Evolutionary conservation across 116 monocot species (phyloP).

Genomic region (Zostera marina): DNA sequence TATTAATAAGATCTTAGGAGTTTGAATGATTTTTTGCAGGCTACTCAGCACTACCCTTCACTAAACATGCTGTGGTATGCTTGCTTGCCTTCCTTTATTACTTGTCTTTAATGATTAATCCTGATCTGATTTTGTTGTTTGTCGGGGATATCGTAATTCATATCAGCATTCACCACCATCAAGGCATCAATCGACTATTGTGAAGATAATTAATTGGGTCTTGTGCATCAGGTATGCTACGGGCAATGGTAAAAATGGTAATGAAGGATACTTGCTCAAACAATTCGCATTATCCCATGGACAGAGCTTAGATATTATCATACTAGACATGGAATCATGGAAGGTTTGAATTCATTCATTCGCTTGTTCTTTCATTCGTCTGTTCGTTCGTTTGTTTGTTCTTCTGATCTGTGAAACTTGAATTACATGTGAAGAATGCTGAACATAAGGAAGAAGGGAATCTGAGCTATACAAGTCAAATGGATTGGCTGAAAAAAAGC

Average conservation of each 20-base stretch:
- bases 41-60: conserved; percentile 18
- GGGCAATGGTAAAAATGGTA: conserved; percentile 4
- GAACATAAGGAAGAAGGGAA: background rate
- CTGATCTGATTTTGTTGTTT: background rate
- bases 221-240: conserved; percentile 27
- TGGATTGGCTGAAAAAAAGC: background rate
- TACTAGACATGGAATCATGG: conserved; percentile 23
- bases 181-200: too few species aligned
- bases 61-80: conserved; percentile 34
- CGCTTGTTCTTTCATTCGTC: too few species aligned
- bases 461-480: background rate
- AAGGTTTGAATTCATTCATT: conserved; percentile 19
- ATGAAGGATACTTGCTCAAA: conserved; percentile 18
- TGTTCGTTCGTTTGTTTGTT: background rate
- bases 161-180: too few species aligned
- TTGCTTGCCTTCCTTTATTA: background rate
- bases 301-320: conserved; percentile 24
- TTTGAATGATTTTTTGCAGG: conserved; percentile 16
- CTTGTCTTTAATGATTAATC: background rate
- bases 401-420: background rate
- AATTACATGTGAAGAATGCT: background rate
- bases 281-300: conserved; percentile 19
- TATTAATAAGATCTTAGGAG: background rate
- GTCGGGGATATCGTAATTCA: background rate
- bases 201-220: background rate